A percentile compares a stretch with the other conserved stretches of the same genome.
Conservation (phyloP, 2,329 filamentous ascomycete genomes). For the Orbilia blumenaviensis region DNA sequence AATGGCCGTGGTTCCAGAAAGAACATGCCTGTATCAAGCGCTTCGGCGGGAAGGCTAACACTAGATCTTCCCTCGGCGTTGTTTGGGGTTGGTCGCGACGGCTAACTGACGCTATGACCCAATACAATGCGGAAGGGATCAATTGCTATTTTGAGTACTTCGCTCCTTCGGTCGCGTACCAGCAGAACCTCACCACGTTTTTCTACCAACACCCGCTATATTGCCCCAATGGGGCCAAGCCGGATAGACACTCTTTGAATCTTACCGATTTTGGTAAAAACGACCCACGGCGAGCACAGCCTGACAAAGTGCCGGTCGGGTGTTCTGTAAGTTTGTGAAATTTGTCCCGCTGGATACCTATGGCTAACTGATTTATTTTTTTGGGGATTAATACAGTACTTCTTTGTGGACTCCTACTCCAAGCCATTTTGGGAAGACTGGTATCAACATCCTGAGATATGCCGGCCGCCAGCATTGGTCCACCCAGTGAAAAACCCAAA, state of each 20-base stretch:
- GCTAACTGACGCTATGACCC: neutral
- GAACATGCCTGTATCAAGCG: neutral
- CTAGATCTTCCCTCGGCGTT: conserved; percentile 2
- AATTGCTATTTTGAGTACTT: conserved; percentile 34
- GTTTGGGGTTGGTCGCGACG: conserved; percentile 17
- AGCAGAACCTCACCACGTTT: conserved; percentile 12
- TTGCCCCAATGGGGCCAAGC: neutral
- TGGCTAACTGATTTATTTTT: neutral
- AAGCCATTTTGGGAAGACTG: conserved; percentile 21
- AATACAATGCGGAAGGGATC: conserved; percentile 1
- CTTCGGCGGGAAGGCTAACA: neutral
- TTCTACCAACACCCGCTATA: conserved; percentile 27
- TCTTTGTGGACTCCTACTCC: conserved; percentile 8
- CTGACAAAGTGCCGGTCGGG: conserved; percentile 16
- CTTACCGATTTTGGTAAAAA: conserved; percentile 3
- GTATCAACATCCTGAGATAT: neutral
- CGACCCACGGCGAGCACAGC: neutral
- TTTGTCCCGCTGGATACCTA: too few relatives aligned
- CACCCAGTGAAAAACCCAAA: conserved; percentile 9
- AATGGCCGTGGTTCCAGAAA: conserved; percentile 28
- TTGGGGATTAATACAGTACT: conserved; percentile 5
- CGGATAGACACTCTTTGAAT: neutral
- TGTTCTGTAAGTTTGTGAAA: conserved; percentile 22
- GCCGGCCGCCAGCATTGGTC: conserved; percentile 14
- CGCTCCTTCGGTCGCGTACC: neutral